Conservation (phyloP, 2,329 filamentous ascomycete genomes). For the Decorospora gaudefroyi region DNA sequence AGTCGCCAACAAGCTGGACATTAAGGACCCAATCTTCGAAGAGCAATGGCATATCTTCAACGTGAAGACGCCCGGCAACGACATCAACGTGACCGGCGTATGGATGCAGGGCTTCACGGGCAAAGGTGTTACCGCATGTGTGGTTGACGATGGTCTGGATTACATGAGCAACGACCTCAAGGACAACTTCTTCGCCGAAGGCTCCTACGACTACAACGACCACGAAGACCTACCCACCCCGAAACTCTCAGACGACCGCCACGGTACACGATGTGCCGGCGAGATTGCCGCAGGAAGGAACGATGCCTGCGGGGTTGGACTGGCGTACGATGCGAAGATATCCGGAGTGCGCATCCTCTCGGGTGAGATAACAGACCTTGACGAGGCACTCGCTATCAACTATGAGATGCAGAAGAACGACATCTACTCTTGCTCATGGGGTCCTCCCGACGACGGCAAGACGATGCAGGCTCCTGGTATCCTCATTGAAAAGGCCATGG, state of each 20-base stretch:
- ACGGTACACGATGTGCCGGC: conserved; percentile 92
- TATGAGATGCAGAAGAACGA: conserved; percentile 90
- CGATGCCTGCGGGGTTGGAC: conserved; percentile 90
- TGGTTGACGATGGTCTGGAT: conserved; percentile 94
- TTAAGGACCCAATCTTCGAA: conserved; percentile 85
- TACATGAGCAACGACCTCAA: conserved; percentile 93
- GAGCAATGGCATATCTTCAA: conserved; percentile 98
- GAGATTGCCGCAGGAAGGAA: conserved; percentile 93
- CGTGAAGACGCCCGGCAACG: conserved; percentile 76
- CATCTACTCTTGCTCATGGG: conserved; percentile 99
- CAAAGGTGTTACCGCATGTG: conserved; percentile 84
- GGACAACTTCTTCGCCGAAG: conserved; percentile 89
- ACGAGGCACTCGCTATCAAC: conserved; percentile 91
- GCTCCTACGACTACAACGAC: conserved; percentile 97
- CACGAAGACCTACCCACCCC: conserved; percentile 77
- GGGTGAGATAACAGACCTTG: conserved; percentile 85
- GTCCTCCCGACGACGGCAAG: conserved; percentile 86
- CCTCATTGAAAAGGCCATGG: conserved; percentile 85
- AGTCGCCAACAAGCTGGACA: conserved; percentile 64
- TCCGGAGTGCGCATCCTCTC: conserved; percentile 92
- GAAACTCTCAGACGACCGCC: conserved; percentile 79
- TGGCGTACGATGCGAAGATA: conserved; percentile 89
- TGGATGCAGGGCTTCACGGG: conserved; percentile 93
- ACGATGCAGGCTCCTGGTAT: conserved; percentile 94
- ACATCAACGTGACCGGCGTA: conserved; percentile 93